phyloP scores from a whole-genome alignment of 208 protist species.

The Sergeia podlipaevii region DNA sequence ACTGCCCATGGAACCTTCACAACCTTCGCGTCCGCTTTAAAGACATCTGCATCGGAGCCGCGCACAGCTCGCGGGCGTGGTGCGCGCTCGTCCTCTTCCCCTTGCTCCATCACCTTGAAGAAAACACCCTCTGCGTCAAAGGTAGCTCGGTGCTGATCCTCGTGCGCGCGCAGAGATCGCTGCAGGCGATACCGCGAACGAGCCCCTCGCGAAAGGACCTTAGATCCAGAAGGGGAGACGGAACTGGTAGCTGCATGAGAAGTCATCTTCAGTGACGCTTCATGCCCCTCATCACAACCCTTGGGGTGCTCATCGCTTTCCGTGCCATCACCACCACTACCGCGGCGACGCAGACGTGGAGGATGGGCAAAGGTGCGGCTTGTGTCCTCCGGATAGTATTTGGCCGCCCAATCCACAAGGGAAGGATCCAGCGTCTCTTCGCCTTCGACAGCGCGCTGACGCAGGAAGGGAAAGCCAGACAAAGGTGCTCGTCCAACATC shows the following conservation, averaged over 20 bases:
- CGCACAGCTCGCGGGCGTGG: conserved; percentile 53
- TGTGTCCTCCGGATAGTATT: conserved; percentile 85
- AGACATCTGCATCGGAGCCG: conserved; percentile 50
- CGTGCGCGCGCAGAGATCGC: conserved; percentile 63
- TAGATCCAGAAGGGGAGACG: not conserved
- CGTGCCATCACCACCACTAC: not conserved
- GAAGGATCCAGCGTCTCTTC: conserved; percentile 76
- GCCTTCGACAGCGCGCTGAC: conserved; percentile 70
- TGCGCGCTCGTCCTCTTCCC: conserved; percentile 45
- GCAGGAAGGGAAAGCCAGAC: conserved; percentile 84
- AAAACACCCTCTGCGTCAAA: conserved; percentile 89
- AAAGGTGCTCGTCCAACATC: conserved; percentile 16
- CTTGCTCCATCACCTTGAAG: conserved; percentile 65
- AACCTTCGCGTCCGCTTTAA: conserved; percentile 16
- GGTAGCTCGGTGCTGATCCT: conserved; percentile 68
- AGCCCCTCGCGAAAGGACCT: conserved; percentile 4
- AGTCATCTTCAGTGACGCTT: not conserved
- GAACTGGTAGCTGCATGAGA: not conserved
- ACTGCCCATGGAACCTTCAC: conserved; percentile 87
- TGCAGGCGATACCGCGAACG: conserved; percentile 64
- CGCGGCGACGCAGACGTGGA: conserved; percentile 45
- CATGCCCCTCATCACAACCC: not conserved
- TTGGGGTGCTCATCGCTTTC: not conserved
- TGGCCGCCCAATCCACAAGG: conserved; percentile 88
- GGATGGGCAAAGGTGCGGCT: conserved; percentile 57